A percentile compares a stretch with the other conserved stretches of the same genome.
These are phyloP conservation scores for Gentiana macrophylla DNA, from an alignment of 257 asterid genomes.

Conservation along the genomic window DNA sequence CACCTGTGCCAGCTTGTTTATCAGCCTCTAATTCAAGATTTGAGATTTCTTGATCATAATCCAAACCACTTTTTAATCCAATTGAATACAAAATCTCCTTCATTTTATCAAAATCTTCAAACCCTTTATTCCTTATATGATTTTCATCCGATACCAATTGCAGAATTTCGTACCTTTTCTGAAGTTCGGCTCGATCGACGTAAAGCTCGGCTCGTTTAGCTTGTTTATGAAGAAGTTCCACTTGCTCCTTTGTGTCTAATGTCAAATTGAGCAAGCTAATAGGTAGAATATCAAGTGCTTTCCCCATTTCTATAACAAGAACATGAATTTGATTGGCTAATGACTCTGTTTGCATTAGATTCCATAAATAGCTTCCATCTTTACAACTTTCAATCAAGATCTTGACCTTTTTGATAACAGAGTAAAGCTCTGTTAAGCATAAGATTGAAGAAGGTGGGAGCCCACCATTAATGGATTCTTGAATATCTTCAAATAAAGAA, in stretches of 20 bases:
- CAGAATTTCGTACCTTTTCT: constrained; percentile 43
- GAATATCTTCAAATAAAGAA: constrained; percentile 66
- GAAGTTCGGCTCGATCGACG: constrained; percentile 37
- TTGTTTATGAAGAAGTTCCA: constrained; percentile 74
- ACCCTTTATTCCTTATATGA: constrained; percentile 34
- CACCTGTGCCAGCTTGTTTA: constrained; percentile 88
- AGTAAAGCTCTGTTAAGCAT: constrained; percentile 62
- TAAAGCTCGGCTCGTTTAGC: constrained; percentile 43
- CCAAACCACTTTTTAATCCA: constrained; percentile 35
- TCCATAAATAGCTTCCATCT: constrained; percentile 64
- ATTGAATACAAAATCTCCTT: constrained; percentile 31
- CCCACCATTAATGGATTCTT: constrained; percentile 29
- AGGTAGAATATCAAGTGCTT: constrained; percentile 74
- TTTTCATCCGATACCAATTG: constrained; percentile 26
- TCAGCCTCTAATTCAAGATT: constrained; percentile 59
- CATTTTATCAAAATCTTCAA: constrained; percentile 24
- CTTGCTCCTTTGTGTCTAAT: constrained; percentile 64
- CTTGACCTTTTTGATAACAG: constrained; percentile 39
- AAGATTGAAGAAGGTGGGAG: constrained; percentile 69
- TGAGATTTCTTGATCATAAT: constrained; percentile 54
- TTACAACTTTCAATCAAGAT: constrained; percentile 36
- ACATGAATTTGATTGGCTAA: constrained; percentile 41
- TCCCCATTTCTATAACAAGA: constrained; percentile 51
- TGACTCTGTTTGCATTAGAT: constrained; percentile 53
- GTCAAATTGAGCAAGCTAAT: constrained; percentile 56